Percentiles rank a stretch among this genome's conserved stretches.
These are phyloP conservation scores for Hypoxylon cercidicola DNA, from an alignment of 495 filamentous ascomycete genomes.

Conservation along the genomic window DNA sequence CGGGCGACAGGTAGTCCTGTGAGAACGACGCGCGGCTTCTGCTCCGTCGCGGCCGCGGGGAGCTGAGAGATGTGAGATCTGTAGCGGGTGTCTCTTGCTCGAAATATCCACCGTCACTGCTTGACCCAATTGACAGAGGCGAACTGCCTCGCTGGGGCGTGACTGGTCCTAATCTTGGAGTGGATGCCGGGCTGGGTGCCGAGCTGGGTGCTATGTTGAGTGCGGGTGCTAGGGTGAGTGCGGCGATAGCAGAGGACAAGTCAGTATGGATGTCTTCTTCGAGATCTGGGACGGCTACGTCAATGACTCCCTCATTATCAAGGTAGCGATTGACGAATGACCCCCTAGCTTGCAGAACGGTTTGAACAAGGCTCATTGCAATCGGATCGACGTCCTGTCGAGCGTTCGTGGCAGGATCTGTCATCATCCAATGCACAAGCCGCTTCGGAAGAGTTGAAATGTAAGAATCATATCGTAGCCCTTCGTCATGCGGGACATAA, in stretches of 20 bases:
- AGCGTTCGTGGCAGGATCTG: slow-evolving; percentile 40
- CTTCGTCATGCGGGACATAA: slow-evolving; percentile 52
- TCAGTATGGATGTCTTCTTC: neutral
- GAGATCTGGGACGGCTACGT: slow-evolving; percentile 18
- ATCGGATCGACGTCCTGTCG: slow-evolving; percentile 2
- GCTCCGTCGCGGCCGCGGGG: neutral
- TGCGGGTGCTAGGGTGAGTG: too few species aligned
- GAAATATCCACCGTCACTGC: neutral
- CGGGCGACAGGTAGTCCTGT: slow-evolving; percentile 5
- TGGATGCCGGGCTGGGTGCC: too few species aligned
- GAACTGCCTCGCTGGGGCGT: slow-evolving; percentile 13
- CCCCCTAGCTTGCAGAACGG: slow-evolving; percentile 20
- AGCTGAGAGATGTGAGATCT: neutral
- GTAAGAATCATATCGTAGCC: slow-evolving; percentile 50
- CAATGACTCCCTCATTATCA: slow-evolving; percentile 12
- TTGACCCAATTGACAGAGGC: slow-evolving; percentile 5
- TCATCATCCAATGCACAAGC: slow-evolving; percentile 51
- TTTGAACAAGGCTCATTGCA: neutral
- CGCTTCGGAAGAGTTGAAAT: slow-evolving; percentile 42
- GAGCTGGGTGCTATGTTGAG: too few species aligned
- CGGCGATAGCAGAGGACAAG: neutral
- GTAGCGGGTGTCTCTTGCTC: slow-evolving; percentile 8
- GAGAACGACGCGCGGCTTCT: slow-evolving; percentile 4
- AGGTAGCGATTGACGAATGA: slow-evolving; percentile 37
- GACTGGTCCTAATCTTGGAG: slow-evolving; percentile 13